phyloP scores from a whole-genome alignment of 2,329 filamentous ascomycete species.

The Tolypocladium ophioglossoides region DNA sequence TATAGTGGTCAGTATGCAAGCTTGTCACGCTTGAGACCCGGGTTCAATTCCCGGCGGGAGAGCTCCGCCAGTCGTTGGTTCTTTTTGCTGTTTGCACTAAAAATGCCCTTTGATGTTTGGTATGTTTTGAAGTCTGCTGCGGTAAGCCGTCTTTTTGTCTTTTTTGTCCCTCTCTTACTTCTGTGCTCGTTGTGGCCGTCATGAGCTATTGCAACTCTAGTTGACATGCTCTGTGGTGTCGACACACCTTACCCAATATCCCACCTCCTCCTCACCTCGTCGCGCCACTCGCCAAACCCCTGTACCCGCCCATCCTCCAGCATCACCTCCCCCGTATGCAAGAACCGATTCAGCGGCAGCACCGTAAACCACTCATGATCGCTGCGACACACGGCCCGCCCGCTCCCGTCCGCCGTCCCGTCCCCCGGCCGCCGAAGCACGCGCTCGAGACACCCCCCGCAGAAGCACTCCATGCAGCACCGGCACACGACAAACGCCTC shows the following conservation, averaged over 20 bases:
- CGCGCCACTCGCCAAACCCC: constrained; percentile 25
- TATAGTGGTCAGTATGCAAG: constrained; percentile 6
- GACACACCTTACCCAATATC: neutral
- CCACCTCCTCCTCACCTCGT: constrained; percentile 20
- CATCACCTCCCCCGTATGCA: constrained; percentile 29
- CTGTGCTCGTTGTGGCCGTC: no score
- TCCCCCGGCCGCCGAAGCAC: constrained; percentile 19
- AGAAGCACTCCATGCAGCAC: constrained; percentile 28
- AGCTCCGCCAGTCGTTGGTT: constrained; percentile 1
- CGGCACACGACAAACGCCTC: constrained; percentile 25
- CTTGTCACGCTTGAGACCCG: constrained; percentile 6
- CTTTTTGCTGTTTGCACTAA: neutral
- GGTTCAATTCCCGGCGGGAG: constrained; percentile 6
- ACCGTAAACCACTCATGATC: constrained; percentile 29
- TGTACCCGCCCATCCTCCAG: constrained; percentile 18
- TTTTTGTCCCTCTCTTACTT: no score
- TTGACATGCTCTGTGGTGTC: no score
- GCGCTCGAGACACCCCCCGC: constrained; percentile 20
- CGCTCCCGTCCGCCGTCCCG: constrained; percentile 15
- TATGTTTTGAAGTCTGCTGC: neutral
- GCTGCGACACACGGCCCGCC: constrained; percentile 21
- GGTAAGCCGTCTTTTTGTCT: no score
- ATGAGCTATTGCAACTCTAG: no score
- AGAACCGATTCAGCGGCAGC: constrained; percentile 20
- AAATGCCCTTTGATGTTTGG: neutral